Base-by-base conservation (phyloP, 2,329 filamentous ascomycete species). In the Fusarium bulbicola region DNA sequence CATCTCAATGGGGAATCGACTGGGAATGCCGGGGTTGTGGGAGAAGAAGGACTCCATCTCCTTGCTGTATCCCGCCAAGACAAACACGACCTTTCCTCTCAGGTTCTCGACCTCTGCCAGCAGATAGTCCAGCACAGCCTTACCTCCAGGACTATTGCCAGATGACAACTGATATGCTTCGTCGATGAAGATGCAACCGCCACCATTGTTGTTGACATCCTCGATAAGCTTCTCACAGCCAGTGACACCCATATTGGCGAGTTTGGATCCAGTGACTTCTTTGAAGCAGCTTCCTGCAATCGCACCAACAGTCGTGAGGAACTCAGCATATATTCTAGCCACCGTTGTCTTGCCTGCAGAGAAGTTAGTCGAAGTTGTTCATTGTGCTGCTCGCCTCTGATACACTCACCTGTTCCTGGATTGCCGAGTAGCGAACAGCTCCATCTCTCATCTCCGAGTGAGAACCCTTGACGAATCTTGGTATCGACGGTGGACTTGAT, bases 1-100 rank as follows among this genome's bases (percentile, higher is more conserved):
- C 75, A 95, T 84, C 39, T 86, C 82, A 16, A 89, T 83, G 0
- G 92, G 92, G 42, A 95, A 91, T 0, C 93, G 89, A 71, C 92
- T 93, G 0, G 88, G 84, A 6, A 95, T 83, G 0, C 93, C 92
- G 0, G 90, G 90, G 49, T 95, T 95, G 68, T 95, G 92, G 0
- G 88, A 85, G 52, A 93, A 94, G 78, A 95, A 94, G 0, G 86
- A 86, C 74, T 95, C 92, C 92, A 95, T 95, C 70, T 93, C 86
- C 73, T 90, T 91, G 54, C 85, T 85, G 79, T 95, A 95, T 0
- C 93, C 93, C 0, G 92, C 93, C 6, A 95, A 83, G 2, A 95
- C 85, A 59, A 95, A 92, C 0, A 91, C 89, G 1, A 95, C 80
- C 73, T 92, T 92, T 0, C 92, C 92, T 0, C 86, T 87, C 2